Percentiles rank a stretch among this genome's conserved stretches.
Evolutionary conservation across 2,329 filamentous ascomycete genomes (phyloP).

Genomic region (Dactylellina cionopaga): DNA sequence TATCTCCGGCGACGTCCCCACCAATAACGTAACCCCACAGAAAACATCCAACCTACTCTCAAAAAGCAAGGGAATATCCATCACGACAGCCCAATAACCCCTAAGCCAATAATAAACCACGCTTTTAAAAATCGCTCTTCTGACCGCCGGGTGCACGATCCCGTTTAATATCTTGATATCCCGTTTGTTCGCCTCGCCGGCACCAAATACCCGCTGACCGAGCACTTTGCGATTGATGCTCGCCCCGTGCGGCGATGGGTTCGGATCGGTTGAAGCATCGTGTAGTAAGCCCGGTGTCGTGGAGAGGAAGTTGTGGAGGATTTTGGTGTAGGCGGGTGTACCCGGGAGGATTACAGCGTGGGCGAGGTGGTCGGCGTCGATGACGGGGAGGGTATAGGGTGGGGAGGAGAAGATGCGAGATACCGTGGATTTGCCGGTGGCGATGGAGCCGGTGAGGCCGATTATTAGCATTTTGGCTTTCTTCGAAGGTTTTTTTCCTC

Average conservation of each 20-base stretch:
- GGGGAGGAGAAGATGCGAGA: conserved; percentile 80
- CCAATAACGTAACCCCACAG: conserved; percentile 86
- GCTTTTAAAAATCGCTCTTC: conserved; percentile 79
- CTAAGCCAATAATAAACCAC: conserved; percentile 77
- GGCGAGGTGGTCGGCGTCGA: conserved; percentile 92
- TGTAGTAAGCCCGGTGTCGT: conserved; percentile 87
- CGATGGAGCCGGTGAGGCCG: conserved; percentile 94
- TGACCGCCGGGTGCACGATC: conserved; percentile 92
- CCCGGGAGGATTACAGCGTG: conserved; percentile 95
- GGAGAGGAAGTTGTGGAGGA: conserved; percentile 81
- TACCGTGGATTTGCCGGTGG: conserved; percentile 97
- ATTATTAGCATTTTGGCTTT: conserved; percentile 81
- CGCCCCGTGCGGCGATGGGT: conserved; percentile 59
- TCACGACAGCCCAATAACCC: conserved; percentile 86
- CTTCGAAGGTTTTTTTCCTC: not conserved
- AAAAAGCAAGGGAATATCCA: conserved; percentile 92
- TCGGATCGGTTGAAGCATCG: conserved; percentile 25
- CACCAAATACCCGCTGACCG: conserved; percentile 85
- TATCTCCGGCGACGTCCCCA: conserved; percentile 79
- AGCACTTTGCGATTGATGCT: conserved; percentile 83
- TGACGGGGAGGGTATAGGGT: conserved; percentile 86
- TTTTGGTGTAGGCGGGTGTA: conserved; percentile 81
- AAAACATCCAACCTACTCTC: conserved; percentile 86
- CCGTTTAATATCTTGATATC: conserved; percentile 83
- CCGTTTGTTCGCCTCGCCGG: conserved; percentile 73